Conservation (phyloP, 345 rosid species). For the Eucalyptus victrix region DNA sequence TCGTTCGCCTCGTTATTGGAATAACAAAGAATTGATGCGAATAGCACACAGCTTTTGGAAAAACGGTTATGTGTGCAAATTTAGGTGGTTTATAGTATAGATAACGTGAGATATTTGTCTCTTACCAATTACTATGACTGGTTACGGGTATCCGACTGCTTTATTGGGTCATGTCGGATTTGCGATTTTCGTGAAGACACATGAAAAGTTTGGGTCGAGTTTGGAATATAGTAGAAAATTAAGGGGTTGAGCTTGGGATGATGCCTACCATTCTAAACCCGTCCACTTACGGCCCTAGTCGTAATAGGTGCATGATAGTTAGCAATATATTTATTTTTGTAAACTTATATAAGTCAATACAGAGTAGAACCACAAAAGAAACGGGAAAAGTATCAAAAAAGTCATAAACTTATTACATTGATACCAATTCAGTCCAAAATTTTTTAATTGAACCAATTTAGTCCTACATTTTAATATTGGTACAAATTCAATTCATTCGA, state of each 20-base stretch:
- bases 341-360: too few species aligned
- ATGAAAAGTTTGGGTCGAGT: not conserved
- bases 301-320: not conserved
- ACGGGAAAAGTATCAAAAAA: too few species aligned
- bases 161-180: not conserved
- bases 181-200: not conserved
- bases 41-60: not conserved
- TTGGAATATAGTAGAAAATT: not conserved
- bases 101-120: not conserved
- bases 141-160: not conserved
- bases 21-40: not conserved
- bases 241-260: not conserved
- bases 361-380: not conserved
- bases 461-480: too few species aligned
- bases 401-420: too few species aligned
- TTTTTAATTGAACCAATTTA: too few species aligned
- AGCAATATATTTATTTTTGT: not conserved
- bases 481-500: too few species aligned
- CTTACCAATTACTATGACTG: not conserved
- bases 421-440: too few species aligned
- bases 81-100: not conserved
- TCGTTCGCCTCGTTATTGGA: too few species aligned
- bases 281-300: not conserved
- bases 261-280: not conserved
- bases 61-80: not conserved